A percentile compares a stretch with the other conserved stretches of the same genome.
Conservation (phyloP, 352 stramenopile genomes). For the Elongisporangium anandrum region DNA sequence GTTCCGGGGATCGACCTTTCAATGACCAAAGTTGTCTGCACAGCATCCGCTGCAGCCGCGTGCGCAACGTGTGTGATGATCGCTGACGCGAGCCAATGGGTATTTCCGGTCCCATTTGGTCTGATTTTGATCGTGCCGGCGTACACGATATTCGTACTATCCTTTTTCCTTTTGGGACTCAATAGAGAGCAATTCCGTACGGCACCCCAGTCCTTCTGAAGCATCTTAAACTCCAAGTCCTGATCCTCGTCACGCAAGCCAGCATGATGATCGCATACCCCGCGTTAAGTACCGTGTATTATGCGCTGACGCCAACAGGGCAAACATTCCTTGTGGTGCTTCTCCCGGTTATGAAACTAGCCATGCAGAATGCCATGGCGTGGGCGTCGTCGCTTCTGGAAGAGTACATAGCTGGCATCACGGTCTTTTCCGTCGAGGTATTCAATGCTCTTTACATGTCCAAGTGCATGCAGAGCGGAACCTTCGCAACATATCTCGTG, state of each 20-base stretch:
- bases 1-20: neutral
- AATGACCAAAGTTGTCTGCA: neutral
- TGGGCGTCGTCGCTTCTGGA: constrained; percentile 8
- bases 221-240: neutral
- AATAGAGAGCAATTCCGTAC: neutral
- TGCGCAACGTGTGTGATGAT: neutral
- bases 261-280: constrained; percentile 1
- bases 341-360: constrained; percentile 14
- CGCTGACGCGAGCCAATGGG: constrained; percentile 9
- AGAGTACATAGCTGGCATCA: constrained; percentile 15
- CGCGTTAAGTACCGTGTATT: neutral
- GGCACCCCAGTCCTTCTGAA: neutral
- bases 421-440: constrained; percentile 21
- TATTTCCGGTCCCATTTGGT: constrained; percentile 21
- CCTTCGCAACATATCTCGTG: constrained; percentile 12
- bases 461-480: constrained; percentile 26
- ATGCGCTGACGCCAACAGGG: neutral
- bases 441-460: constrained; percentile 27
- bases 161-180: constrained; percentile 17
- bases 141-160: constrained; percentile 4
- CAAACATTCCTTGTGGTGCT: constrained; percentile 1
- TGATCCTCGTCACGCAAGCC: constrained; percentile 9
- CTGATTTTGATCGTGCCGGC: constrained; percentile 13
- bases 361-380: constrained; percentile 17
- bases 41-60: constrained; percentile 2